Base-by-base conservation (phyloP, 2,329 filamentous ascomycete genomes). In the Scedosporium minutisporum region DNA sequence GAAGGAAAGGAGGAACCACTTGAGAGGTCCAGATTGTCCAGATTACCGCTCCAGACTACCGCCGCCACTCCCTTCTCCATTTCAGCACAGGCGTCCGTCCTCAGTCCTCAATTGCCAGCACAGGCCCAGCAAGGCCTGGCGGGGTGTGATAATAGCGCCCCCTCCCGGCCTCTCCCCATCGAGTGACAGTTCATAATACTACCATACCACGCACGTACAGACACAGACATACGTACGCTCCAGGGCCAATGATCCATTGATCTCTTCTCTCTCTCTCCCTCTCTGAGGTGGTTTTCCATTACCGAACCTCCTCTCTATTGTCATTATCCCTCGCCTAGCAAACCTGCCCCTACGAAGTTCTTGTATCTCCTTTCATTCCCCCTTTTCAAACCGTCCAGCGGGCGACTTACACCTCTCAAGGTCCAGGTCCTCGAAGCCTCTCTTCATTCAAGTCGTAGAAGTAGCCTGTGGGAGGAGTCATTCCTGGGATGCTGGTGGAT, bases 81-180 rank as follows among this genome's bases (percentile, higher is more conserved):
- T 23, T 55, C 51, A 55, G 33, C 33, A 38, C 33, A 38, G 51
- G 18, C 23, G 51, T 55, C 18, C 51, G 23, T 14, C 48, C 21
- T 53, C n/a, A 14, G 21, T 25, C 51, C 23, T 55, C 18, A 27
- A 55, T 38, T 38, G 33, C 33, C 33, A 38, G 33, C 33, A 38
- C 33, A 38, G 33, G 33, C 33, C 33, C 12, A 38, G 33, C 33
- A 38, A 38, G 33, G 33, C 33, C 33, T 38, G 51, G 51, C 23
- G 51, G 51, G 51, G 51, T 27, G 51, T 55, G 51, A 55, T 55
- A 55, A 55, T 55, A 55, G 51, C 51, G 51, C 51, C 51, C 51
- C 51, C 23, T 23, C 23, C 23, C 51, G 12, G 18, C 51, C 51
- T 25, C 21, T 55, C 9, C 12, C 51, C 51, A 55, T 55, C 51